A percentile compares a stretch with the other conserved stretches of the same genome.
These are phyloP conservation scores for Madurella fahalii DNA, from an alignment of 2,329 filamentous ascomycete species.

Conservation along the genomic window DNA sequence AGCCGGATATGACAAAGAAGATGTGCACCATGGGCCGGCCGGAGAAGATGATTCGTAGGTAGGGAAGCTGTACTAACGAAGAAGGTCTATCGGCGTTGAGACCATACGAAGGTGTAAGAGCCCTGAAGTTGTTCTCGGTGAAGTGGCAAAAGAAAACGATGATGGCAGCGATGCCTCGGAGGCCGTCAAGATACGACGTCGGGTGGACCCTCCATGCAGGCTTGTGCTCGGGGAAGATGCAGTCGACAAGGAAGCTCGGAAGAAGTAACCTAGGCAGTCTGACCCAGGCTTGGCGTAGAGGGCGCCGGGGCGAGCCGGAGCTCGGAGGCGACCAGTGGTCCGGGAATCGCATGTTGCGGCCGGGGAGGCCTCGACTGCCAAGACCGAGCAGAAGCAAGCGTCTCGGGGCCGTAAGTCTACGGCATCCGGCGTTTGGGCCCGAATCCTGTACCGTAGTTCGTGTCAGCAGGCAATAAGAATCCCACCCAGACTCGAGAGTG, in stretches of 20 bases:
- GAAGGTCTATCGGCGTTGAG: constrained; percentile 32
- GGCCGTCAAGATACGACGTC: constrained; percentile 46
- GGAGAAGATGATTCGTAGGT: constrained; percentile 40
- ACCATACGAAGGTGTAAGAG: constrained; percentile 35
- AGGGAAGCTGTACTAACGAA: constrained; percentile 41
- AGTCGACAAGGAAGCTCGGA: constrained; percentile 34
- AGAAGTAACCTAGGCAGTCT: constrained; percentile 25
- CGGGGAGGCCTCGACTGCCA: not conserved
- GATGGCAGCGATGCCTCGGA: constrained; percentile 47
- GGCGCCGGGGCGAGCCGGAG: not conserved
- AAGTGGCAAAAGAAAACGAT: constrained; percentile 47
- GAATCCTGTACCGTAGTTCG: not conserved
- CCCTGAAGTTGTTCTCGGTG: constrained; percentile 38
- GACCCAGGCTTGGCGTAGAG: constrained; percentile 1
- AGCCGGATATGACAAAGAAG: constrained; percentile 50
- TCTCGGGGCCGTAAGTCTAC: not conserved
- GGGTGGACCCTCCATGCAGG: constrained; percentile 32
- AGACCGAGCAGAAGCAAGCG: not conserved
- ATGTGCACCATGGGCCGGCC: constrained; percentile 48
- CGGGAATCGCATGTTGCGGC: not conserved
- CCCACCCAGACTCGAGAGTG: not conserved
- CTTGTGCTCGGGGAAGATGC: constrained; percentile 30
- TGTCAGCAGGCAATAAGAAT: not conserved
- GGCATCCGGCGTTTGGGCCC: not conserved
- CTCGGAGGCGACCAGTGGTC: constrained; percentile 6